A percentile compares a stretch with the other conserved stretches of the same genome.
phyloP scores from a whole-genome alignment of 2,329 filamentous ascomycete species.

The Daldinia eschscholtzii region DNA sequence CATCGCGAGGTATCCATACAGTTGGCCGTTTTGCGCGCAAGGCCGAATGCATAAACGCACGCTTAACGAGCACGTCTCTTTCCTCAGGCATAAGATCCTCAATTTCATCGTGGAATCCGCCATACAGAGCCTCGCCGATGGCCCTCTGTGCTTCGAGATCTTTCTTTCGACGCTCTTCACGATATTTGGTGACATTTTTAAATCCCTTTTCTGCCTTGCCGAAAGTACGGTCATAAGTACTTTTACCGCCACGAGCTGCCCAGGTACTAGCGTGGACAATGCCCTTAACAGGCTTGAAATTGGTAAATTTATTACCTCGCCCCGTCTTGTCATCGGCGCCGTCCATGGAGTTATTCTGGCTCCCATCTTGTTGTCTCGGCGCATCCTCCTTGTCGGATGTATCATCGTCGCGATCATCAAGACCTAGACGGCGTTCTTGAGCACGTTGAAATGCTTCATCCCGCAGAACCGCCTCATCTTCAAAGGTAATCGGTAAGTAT shows the following conservation, averaged over 20 bases:
- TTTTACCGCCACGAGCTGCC: constrained; percentile 64
- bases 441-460: constrained; percentile 89
- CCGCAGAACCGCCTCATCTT: constrained; percentile 92
- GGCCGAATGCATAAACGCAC: constrained; percentile 92
- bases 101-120: constrained; percentile 90
- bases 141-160: constrained; percentile 80
- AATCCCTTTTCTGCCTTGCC: constrained; percentile 58
- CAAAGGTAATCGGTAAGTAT: constrained; percentile 93
- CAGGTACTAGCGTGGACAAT: constrained; percentile 62
- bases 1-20: constrained; percentile 94
- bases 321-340: constrained; percentile 45
- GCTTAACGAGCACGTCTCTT: constrained; percentile 84
- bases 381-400: constrained; percentile 58
- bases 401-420: constrained; percentile 64
- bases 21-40: constrained; percentile 86
- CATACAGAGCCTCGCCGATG: constrained; percentile 85
- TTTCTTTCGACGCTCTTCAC: constrained; percentile 62
- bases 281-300: constrained; percentile 59
- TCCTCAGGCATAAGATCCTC: constrained; percentile 94
- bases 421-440: constrained; percentile 77
- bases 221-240: constrained; percentile 61
- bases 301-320: constrained; percentile 47
- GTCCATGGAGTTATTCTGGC: constrained; percentile 54
- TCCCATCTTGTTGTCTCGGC: constrained; percentile 56
- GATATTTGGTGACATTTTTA: constrained; percentile 62